Evolutionary conservation across 176 grass and related monocot genomes (phyloP).

Genomic region (Dactylis glomerata): DNA sequence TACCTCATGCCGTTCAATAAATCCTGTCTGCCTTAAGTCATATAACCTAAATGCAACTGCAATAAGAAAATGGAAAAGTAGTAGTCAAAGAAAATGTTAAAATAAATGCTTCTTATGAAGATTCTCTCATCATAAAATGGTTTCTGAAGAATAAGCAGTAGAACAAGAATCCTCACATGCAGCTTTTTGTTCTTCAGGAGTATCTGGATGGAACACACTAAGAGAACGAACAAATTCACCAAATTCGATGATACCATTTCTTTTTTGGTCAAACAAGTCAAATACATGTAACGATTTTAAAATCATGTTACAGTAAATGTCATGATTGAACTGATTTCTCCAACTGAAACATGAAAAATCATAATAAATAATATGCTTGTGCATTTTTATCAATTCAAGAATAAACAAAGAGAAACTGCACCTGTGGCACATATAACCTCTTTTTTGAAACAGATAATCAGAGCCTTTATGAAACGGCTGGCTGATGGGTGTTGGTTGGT

Average conservation of each 20-base stretch:
- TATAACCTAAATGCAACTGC: conserved; percentile 63
- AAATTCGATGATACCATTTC: conserved; percentile 65
- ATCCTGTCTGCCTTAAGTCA: conserved; percentile 50
- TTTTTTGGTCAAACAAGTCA: conserved; percentile 73
- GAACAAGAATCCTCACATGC: background rate
- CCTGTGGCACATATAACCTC: background rate
- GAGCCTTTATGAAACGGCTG: background rate
- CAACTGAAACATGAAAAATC: background rate
- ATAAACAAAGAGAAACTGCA: background rate
- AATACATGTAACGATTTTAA: conserved; percentile 44
- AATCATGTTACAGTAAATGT: background rate
- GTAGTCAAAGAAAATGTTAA: background rate
- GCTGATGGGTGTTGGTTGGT: background rate
- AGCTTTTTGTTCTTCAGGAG: no score
- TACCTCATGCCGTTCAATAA: conserved; percentile 48
- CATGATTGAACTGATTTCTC: conserved; percentile 7
- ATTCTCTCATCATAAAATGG: background rate
- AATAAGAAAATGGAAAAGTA: background rate
- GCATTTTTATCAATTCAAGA: background rate
- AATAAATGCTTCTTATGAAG: background rate
- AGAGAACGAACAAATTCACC: conserved; percentile 66
- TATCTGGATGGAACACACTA: conserved; percentile 46
- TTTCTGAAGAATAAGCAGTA: conserved; percentile 4
- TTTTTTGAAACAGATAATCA: background rate
- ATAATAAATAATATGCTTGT: background rate